Conservation (phyloP, 2,329 filamentous ascomycete genomes). For the Calonectria leucothoes region DNA sequence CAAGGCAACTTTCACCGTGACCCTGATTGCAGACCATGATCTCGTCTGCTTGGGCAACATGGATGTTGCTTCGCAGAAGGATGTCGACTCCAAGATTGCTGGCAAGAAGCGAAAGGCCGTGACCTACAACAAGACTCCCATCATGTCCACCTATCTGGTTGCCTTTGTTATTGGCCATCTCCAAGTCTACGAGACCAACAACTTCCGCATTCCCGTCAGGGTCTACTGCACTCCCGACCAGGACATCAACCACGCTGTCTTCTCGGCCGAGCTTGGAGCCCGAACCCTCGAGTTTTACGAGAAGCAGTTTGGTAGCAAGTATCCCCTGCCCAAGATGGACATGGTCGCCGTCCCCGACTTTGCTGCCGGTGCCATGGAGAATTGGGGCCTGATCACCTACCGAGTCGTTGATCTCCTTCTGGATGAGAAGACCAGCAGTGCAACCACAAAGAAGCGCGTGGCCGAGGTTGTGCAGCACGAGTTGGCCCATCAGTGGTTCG, state of each 20-base stretch:
- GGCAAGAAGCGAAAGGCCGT: slow-evolving; percentile 79
- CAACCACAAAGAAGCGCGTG: slow-evolving; percentile 89
- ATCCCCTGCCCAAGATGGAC: slow-evolving; percentile 57
- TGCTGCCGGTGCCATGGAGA: slow-evolving; percentile 96
- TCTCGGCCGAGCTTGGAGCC: slow-evolving; percentile 90
- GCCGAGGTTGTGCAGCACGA: slow-evolving; percentile 98
- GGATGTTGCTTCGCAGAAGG: slow-evolving; percentile 86
- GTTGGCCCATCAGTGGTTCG: slow-evolving; percentile 97
- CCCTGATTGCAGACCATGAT: slow-evolving; percentile 88
- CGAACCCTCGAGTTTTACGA: slow-evolving; percentile 95
- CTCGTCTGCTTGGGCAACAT: slow-evolving; percentile 97
- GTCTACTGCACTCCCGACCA: slow-evolving; percentile 94
- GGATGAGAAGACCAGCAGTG: slow-evolving; percentile 91
- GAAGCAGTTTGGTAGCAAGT: slow-evolving; percentile 89
- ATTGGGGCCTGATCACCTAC: slow-evolving; percentile 97
- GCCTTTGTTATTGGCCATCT: slow-evolving; percentile 96
- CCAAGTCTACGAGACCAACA: slow-evolving; percentile 91
- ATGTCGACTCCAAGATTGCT: slow-evolving; percentile 74
- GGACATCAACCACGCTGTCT: slow-evolving; percentile 90
- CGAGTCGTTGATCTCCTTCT: slow-evolving; percentile 85
- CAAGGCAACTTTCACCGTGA: slow-evolving; percentile 93
- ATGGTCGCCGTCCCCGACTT: slow-evolving; percentile 91
- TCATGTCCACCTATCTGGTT: slow-evolving; percentile 96
- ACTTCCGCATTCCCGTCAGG: slow-evolving; percentile 90
- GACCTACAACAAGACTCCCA: slow-evolving; percentile 90